These are phyloP conservation scores for Chrysoporthe puriensis DNA, from an alignment of 2,329 filamentous ascomycete species.

Conservation along the genomic window DNA sequence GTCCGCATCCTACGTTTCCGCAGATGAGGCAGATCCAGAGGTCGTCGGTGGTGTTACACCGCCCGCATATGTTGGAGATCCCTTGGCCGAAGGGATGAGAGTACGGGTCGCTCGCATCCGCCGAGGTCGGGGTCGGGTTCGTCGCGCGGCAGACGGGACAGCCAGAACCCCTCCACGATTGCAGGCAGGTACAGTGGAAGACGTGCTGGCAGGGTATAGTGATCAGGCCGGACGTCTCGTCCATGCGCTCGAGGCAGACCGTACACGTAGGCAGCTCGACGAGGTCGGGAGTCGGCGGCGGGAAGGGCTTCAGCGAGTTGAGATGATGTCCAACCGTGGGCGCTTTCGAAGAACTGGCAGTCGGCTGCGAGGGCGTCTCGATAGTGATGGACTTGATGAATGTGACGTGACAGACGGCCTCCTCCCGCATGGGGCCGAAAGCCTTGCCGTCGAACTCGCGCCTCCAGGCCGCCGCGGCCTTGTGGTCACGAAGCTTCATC, in stretches of 20 bases:
- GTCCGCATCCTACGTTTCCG: slow-evolving; percentile 87
- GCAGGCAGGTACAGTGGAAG: slow-evolving; percentile 93
- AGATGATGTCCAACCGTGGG: slow-evolving; percentile 42
- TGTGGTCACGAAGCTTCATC: slow-evolving; percentile 84
- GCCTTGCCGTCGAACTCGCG: slow-evolving; percentile 89
- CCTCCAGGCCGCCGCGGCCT: slow-evolving; percentile 78
- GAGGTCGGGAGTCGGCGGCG: slow-evolving; percentile 75
- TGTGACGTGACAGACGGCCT: slow-evolving; percentile 85
- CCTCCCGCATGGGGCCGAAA: slow-evolving; percentile 90
- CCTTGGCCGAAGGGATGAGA: slow-evolving; percentile 61
- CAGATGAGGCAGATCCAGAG: slow-evolving; percentile 97
- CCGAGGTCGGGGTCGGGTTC: slow-evolving; percentile 47
- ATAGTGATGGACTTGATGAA: slow-evolving; percentile 93
- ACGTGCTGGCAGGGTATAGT: slow-evolving; percentile 98
- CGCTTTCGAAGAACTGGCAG: slow-evolving; percentile 29
- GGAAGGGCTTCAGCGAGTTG: slow-evolving; percentile 61
- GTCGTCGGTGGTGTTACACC: slow-evolving; percentile 80
- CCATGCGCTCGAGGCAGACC: slow-evolving; percentile 96
- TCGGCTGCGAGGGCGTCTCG: slow-evolving; percentile 63
- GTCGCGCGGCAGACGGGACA: slow-evolving; percentile 96
- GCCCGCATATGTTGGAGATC: slow-evolving; percentile 73
- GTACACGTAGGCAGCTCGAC: slow-evolving; percentile 94
- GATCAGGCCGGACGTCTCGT: slow-evolving; percentile 91
- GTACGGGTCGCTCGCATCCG: slow-evolving; percentile 53
- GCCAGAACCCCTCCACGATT: slow-evolving; percentile 93